Evolutionary conservation across 805 yeast genomes (phyloP), one percentile per base, ranked within the genome.

Genomic region (Hemisphaericaspora nanyangensis): DNA sequence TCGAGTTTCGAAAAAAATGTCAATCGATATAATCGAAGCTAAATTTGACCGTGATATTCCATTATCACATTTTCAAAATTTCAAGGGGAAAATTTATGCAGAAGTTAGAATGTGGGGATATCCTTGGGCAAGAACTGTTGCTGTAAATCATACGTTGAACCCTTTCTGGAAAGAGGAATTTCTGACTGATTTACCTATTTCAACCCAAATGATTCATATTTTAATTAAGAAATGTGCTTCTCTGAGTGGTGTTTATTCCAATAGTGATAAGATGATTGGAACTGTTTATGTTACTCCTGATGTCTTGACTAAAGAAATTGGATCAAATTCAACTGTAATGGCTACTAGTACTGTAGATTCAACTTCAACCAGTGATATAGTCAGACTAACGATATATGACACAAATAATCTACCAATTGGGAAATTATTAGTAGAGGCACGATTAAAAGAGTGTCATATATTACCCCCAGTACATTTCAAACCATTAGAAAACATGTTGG

Each of bases 161-260:
- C 90, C 95, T 1, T 86, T 86, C 54, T 90, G 96, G 93, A 78
- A 89, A 53, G 96, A 90, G 52, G 77, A 71, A 32, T 84, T 85
- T 52, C 62, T 72, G 2, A 63, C 84, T n/a, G 77, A 80, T 36
- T 63, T 81, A 30, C 82, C 85, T 0, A 64, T 76, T 6, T 63
- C 70, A 32, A 77, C 80, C 3, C 76, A 70, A 51, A 70, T 67
- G 54, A 67, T 79, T 47, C 76, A 66, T 46, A 69, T 77, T 12
- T 59, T 66, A 34, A 65, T 77, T 40, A 80, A 65, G 50, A 60
- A 57, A 31, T 55, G 65, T 35, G 34, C 54, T 5, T 44, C n/a
- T 43, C 49, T 10, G 43, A n/a, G 7, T 17, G 5, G 5, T 3
- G 5, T 54, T 4, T 59, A 59, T 34, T 54, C 58, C 38, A 20